Base-by-base conservation (phyloP, 2,329 filamentous ascomycete genomes). In the Aspergillus sp. region DNA sequence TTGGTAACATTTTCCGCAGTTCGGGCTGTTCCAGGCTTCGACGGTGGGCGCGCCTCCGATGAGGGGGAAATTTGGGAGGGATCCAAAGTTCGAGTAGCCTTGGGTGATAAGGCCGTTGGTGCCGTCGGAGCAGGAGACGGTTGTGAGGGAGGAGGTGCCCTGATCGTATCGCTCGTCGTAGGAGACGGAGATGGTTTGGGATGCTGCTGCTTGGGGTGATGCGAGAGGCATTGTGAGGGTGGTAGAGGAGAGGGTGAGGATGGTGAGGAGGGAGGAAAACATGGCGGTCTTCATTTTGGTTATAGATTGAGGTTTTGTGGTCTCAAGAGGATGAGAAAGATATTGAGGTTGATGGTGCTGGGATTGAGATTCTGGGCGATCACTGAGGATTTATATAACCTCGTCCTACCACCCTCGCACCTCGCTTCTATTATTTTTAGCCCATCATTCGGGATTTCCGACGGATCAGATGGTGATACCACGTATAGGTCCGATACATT, bases 151-250 rank as follows among this genome's bases (percentile, higher is more conserved):
- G 49, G 81, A 77, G 50, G 56, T 55, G 41, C 64, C 64, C 53
- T 84, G 71, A 62, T 90, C 86, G 71, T 88, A 93, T 62, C 77
- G 81, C 17, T 72, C 69, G 70, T 90, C 86, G 68, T 84, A 91
- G 54, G 83, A 84, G 60, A 90, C 85, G 66, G 61, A 66, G 44
- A 72, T 62, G 22, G 58, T 56, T 44, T 33, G 50, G 15, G 25
- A 44, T 15, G 46, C 37, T 35, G 49, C 43, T 30, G 54, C 48
- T 30, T 46, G 49, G 15, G 38, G 45, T 15, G 52, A 44, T 6
- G 53, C 43, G 17, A 35, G 9, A 33, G 56, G 56, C 13, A 54
- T 48, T n/a, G 59, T 58, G 22, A 54, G 55, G 30, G 63, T 53
- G 25, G 53, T 52, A 38, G 54, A 49, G 39, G 66, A 50, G 43